Evolutionary conservation across 1,284 basidiomycete species (phyloP).

Genomic region (Omphalotus olearius): DNA sequence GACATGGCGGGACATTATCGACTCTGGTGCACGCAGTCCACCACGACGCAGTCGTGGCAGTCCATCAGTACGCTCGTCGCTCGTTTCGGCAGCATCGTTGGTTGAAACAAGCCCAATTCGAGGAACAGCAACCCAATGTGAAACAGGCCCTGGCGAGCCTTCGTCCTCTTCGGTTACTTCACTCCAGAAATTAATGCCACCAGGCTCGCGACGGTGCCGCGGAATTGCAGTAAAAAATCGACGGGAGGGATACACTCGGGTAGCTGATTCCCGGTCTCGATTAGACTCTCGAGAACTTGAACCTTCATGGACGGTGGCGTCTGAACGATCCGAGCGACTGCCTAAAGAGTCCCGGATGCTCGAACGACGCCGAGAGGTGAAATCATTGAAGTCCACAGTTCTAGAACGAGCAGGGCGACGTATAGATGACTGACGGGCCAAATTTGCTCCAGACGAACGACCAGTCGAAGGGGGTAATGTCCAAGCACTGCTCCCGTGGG

Average conservation of each 20-base stretch:
- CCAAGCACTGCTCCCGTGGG: background rate
- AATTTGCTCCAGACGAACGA: conserved; percentile 21
- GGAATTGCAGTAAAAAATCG: conserved; percentile 3
- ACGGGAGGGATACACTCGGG: background rate
- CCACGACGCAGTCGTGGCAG: conserved; percentile 54
- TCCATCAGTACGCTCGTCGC: conserved; percentile 22
- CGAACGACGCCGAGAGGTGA: conserved; percentile 56
- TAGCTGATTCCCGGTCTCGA: conserved; percentile 15
- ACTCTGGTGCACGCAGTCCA: conserved; percentile 55
- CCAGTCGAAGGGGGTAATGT: conserved; percentile 21
- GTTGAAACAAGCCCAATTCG: conserved; percentile 12
- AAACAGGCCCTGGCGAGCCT: background rate
- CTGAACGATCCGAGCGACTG: background rate
- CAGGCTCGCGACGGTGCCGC: background rate
- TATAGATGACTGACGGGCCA: conserved; percentile 38
- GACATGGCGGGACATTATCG: conserved; percentile 41
- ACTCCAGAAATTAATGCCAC: conserved; percentile 6
- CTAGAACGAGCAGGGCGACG: conserved; percentile 49
- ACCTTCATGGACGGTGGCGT: conserved; percentile 17
- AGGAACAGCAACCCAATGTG: conserved; percentile 13
- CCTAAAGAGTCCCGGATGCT: conserved; percentile 21
- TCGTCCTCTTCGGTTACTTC: conserved; percentile 1
- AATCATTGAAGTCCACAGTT: conserved; percentile 63
- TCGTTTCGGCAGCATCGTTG: conserved; percentile 21
- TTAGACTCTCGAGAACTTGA: background rate